These are phyloP conservation scores for Mikania micrantha DNA, from an alignment of 129 eudicot species.

Conservation along the genomic window DNA sequence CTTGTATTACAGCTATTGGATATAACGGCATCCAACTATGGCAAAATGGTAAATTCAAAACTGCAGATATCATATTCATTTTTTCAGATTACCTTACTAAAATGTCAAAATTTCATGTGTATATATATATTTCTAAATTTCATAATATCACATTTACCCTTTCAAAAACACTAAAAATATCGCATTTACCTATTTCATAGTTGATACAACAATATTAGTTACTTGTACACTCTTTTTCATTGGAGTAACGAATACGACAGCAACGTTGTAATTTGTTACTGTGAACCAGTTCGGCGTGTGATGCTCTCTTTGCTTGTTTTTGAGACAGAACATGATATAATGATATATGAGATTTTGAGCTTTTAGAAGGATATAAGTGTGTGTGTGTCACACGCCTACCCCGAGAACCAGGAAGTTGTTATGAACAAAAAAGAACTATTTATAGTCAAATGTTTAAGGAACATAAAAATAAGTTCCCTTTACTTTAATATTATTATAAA, in stretches of 20 bases:
- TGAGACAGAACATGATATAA: neutral
- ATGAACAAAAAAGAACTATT: too few relatives aligned
- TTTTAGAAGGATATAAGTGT: neutral
- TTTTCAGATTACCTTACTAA: neutral
- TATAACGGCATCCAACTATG: conserved; percentile 78
- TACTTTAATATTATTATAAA: too few relatives aligned
- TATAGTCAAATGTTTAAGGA: too few relatives aligned
- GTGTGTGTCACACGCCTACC: too few relatives aligned
- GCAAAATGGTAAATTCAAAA: conserved; percentile 55
- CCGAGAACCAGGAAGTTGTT: too few relatives aligned
- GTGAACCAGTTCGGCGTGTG: neutral
- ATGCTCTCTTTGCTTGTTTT: neutral
- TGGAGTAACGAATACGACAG: neutral
- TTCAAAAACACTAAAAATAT: neutral
- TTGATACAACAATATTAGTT: neutral
- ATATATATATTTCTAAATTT: neutral
- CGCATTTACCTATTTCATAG: neutral
- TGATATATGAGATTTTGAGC: neutral
- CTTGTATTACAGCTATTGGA: conserved; percentile 78
- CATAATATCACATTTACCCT: neutral
- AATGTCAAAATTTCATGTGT: neutral
- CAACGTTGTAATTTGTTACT: neutral
- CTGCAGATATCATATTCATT: neutral
- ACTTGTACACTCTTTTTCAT: neutral
- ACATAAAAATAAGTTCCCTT: too few relatives aligned